Evolutionary conservation across 305 asterid genomes (phyloP).

Genomic region (Fraxinus nigra): DNA sequence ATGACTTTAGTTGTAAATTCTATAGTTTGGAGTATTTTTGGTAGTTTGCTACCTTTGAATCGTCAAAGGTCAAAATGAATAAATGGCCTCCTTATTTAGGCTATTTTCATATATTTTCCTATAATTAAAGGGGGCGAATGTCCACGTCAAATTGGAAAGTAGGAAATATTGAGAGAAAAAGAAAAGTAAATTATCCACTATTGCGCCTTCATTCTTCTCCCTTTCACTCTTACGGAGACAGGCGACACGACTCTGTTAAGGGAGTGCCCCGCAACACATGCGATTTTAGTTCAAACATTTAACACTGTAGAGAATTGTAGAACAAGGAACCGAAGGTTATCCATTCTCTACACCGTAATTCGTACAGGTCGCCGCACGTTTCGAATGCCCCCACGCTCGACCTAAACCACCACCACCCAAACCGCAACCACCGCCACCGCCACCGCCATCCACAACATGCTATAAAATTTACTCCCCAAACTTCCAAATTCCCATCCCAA

Average conservation of each 20-base stretch:
- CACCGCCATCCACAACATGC: background rate
- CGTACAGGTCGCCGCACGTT: constrained; percentile 26
- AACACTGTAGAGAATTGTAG: constrained; percentile 20
- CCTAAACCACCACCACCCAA: background rate
- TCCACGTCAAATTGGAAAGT: background rate
- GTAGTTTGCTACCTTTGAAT: no score
- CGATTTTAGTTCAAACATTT: background rate
- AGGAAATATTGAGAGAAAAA: background rate
- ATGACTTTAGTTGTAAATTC: no score
- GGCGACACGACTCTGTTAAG: background rate
- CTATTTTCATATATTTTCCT: no score
- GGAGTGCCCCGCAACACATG: background rate
- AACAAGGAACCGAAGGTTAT: constrained; percentile 20
- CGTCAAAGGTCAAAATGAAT: no score
- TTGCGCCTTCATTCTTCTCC: background rate
- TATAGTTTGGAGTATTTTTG: no score
- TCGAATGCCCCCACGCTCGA: constrained; percentile 14
- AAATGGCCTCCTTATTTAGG: no score
- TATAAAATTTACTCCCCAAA: background rate
- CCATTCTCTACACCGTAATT: constrained; percentile 21
- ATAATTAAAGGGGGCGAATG: background rate
- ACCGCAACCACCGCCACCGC: constrained; percentile 22
- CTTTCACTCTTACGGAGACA: background rate
- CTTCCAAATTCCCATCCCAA: constrained; percentile 9
- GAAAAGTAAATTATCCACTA: background rate